A percentile compares a stretch with the other conserved stretches of the same genome.
Evolutionary conservation across 108 stramenopile species (phyloP).

Genomic region (Stephanodiscus triporus): DNA sequence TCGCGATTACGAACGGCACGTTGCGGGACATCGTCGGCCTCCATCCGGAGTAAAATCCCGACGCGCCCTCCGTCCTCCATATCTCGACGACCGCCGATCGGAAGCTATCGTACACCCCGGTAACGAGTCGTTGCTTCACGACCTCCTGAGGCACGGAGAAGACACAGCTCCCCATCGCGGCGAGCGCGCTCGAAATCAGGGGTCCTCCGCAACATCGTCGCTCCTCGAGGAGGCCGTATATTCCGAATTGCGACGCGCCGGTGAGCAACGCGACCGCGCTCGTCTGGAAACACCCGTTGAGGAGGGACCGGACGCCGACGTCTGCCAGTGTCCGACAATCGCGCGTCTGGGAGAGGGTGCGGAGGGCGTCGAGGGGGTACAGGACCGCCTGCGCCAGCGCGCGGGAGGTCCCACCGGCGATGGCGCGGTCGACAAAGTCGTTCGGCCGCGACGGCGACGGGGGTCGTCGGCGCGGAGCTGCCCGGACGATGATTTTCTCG

Average conservation of each 20-base stretch:
- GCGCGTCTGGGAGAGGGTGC: conserved; percentile 73
- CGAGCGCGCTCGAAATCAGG: conserved; percentile 50
- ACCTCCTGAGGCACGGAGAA: conserved; percentile 75
- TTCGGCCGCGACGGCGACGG: conserved; percentile 6
- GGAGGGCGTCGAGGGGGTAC: conserved; percentile 75
- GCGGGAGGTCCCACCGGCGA: conserved; percentile 64
- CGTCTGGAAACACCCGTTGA: conserved; percentile 63
- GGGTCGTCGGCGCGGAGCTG: too few relatives aligned
- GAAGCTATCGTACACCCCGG: conserved; percentile 68
- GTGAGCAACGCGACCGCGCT: conserved; percentile 65
- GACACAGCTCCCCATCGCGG: conserved; percentile 61
- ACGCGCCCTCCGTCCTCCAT: conserved; percentile 53
- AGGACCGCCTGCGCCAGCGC: conserved; percentile 56
- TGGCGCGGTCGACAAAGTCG: conserved; percentile 44
- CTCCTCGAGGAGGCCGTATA: conserved; percentile 45
- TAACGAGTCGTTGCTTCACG: conserved; percentile 71
- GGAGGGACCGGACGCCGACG: conserved; percentile 47
- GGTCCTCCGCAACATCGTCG: conserved; percentile 47
- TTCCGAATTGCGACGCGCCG: conserved; percentile 67
- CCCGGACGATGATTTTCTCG: background rate
- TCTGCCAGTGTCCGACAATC: conserved; percentile 61
- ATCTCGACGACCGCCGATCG: conserved; percentile 57
- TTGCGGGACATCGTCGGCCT: conserved; percentile 67
- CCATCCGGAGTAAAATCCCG: conserved; percentile 70
- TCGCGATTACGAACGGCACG: conserved; percentile 69